Base-by-base conservation (phyloP, 2,329 filamentous ascomycete genomes). In the Ceratocystis lukuohia region DNA sequence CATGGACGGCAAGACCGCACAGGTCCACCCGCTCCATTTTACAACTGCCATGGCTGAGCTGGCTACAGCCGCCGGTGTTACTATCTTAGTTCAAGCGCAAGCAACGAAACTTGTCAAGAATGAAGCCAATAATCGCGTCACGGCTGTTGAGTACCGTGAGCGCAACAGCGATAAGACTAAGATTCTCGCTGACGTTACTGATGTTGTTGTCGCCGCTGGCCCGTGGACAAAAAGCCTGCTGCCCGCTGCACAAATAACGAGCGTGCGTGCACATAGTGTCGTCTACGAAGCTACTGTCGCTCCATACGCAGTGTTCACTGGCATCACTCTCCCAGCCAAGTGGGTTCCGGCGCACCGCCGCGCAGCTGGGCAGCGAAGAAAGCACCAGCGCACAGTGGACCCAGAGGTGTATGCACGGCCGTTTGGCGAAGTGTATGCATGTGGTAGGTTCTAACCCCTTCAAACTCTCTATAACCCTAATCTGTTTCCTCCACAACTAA, bases 331-430 rank as follows among this genome's bases (percentile, higher is more conserved):
- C 1, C 89, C 91, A 0, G 73, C 76, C 15, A 82, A 84, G 68
- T 91, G 86, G 73, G 75, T 82, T 2, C 80, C 80, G 2, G 78
- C 76, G 70, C 81, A 82, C 70, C 77, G 79, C 64, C 74, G 75
- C 67, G 74, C 71, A 70, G 73, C 75, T 72, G 80, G 77, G 68
- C 78, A 82, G 73, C 79, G 77, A 76, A 77, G 80, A 72, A 77
- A 76, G 71, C 83, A 82, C 75, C 79, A 80, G 67, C 81, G 85
- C 33, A 82, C 82, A 20, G 90, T 91, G 12, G 86, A 90, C 30
- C 94, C 94, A 0, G 94, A 99, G 75, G 94, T 97, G 69, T 99
- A 99, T 74, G 89, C 94, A 0, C 83, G 94, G 3, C 92, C 92
- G 0, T 88, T 91, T 73, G 84, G 88, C 66, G 92, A 96, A 74